phyloP scores from a whole-genome alignment of 2,329 filamentous ascomycete genomes.

The Fusarium redolens region DNA sequence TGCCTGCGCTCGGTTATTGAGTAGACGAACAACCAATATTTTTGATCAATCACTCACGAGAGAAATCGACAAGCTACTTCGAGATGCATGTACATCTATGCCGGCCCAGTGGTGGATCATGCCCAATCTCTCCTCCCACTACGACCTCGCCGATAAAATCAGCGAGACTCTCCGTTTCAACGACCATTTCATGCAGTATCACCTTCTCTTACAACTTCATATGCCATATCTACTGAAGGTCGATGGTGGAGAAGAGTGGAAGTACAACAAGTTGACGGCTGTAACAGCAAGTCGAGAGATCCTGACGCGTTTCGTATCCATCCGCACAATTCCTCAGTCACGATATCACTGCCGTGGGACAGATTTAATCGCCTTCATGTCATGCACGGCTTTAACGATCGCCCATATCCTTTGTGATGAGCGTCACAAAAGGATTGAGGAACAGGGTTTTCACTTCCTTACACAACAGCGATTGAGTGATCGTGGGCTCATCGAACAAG shows the following conservation, averaged over 20 bases:
- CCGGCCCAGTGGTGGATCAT: constrained; percentile 61
- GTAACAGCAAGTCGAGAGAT: constrained; percentile 62
- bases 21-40: constrained; percentile 53
- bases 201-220: constrained; percentile 63
- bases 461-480: constrained; percentile 56
- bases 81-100: constrained; percentile 55
- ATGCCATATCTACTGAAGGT: constrained; percentile 63
- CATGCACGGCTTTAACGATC: constrained; percentile 60
- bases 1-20: constrained; percentile 57
- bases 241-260: constrained; percentile 50
- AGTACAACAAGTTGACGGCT: constrained; percentile 59
- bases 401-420: constrained; percentile 56
- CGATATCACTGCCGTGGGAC: constrained; percentile 58
- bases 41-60: constrained; percentile 49
- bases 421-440: constrained; percentile 29
- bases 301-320: constrained; percentile 58
- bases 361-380: constrained; percentile 63
- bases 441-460: constrained; percentile 46
- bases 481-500: constrained; percentile 54
- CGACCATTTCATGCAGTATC: constrained; percentile 62
- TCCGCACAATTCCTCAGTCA: constrained; percentile 54
- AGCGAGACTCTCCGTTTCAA: constrained; percentile 51
- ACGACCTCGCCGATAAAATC: constrained; percentile 30
- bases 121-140: constrained; percentile 36
- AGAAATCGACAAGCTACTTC: constrained; percentile 60